Percentiles rank a stretch among this genome's conserved stretches.
These are phyloP conservation scores for Posidonia australis DNA, from an alignment of 106 monocot genomes.

Conservation along the genomic window DNA sequence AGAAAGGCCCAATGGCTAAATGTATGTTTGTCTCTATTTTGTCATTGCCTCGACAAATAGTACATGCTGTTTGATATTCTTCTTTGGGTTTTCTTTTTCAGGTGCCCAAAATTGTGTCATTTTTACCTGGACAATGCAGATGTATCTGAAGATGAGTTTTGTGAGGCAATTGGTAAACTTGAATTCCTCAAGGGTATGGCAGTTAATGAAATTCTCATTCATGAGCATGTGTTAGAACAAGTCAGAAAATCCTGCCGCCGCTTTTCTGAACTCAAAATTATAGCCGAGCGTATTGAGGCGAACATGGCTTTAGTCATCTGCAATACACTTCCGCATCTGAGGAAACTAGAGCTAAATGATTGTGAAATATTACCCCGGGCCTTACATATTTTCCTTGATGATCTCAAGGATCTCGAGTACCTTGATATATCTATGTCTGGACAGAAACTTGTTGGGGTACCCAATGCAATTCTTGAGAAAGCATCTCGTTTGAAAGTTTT, in stretches of 20 bases:
- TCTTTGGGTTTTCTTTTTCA: constrained; percentile 19
- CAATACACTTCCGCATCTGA: constrained; percentile 30
- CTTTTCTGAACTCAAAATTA: constrained; percentile 36
- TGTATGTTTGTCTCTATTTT: no score
- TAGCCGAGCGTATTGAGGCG: constrained; percentile 22
- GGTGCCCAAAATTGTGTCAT: constrained; percentile 42
- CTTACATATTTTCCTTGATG: constrained; percentile 36
- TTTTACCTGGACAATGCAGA: constrained; percentile 36
- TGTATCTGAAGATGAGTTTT: constrained; percentile 23
- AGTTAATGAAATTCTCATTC: constrained; percentile 30
- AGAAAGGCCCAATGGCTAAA: no score
- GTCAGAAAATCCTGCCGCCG: constrained; percentile 14
- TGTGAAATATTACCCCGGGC: constrained; percentile 18
- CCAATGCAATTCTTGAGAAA: constrained; percentile 36
- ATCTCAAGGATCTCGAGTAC: constrained; percentile 43
- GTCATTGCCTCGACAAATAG: no score
- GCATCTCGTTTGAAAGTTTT: constrained; percentile 54
- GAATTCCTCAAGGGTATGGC: constrained; percentile 45
- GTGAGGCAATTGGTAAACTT: constrained; percentile 30
- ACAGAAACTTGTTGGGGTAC: constrained; percentile 26
- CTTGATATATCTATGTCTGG: constrained; percentile 72
- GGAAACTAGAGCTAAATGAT: constrained; percentile 35
- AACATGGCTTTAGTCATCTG: constrained; percentile 33
- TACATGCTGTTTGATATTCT: no score
- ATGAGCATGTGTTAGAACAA: constrained; percentile 21